Conservation (phyloP, 768 basidiomycete genomes). For the Leucocoprinus birnbaumii region DNA sequence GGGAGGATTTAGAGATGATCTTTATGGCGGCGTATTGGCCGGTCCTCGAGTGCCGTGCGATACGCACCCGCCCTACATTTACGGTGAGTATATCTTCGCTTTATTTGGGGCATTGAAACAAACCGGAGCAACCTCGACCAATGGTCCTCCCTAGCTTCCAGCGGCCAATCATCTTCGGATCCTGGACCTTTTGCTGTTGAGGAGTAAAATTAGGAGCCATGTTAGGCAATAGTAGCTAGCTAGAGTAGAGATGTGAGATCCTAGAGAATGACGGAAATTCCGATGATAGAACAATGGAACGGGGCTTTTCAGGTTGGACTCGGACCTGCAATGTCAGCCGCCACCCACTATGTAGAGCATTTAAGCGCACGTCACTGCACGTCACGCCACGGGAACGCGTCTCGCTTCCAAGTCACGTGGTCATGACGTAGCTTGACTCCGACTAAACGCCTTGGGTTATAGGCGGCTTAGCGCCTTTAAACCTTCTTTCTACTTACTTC, state of each 20-base stretch:
- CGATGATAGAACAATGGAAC: background rate
- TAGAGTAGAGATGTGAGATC: constrained; percentile 17
- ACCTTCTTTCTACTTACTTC: background rate
- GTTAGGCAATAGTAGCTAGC: constrained; percentile 8
- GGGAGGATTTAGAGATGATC: constrained; percentile 79
- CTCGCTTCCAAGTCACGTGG: constrained; percentile 19
- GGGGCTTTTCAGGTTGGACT: background rate
- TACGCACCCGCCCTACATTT: constrained; percentile 76
- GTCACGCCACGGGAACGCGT: constrained; percentile 36
- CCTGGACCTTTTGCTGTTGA: constrained; percentile 24
- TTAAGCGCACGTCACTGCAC: constrained; percentile 22
- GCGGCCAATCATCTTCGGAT: constrained; percentile 69
- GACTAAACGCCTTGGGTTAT: background rate
- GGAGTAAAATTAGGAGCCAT: background rate
- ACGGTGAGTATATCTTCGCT: background rate
- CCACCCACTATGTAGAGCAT: background rate
- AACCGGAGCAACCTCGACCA: constrained; percentile 79
- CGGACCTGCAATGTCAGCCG: background rate
- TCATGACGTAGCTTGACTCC: constrained; percentile 11
- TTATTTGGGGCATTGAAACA: too few relatives aligned
- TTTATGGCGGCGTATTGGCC: constrained; percentile 93
- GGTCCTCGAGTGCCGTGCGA: constrained; percentile 85
- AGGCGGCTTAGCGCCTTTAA: too few relatives aligned
- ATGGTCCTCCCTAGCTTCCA: constrained; percentile 88
- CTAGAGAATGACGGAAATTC: background rate